A percentile compares a stretch with the other conserved stretches of the same genome.
phyloP scores from a whole-genome alignment of 108 stramenopile species.

The Stephanodiscus minutulus region DNA sequence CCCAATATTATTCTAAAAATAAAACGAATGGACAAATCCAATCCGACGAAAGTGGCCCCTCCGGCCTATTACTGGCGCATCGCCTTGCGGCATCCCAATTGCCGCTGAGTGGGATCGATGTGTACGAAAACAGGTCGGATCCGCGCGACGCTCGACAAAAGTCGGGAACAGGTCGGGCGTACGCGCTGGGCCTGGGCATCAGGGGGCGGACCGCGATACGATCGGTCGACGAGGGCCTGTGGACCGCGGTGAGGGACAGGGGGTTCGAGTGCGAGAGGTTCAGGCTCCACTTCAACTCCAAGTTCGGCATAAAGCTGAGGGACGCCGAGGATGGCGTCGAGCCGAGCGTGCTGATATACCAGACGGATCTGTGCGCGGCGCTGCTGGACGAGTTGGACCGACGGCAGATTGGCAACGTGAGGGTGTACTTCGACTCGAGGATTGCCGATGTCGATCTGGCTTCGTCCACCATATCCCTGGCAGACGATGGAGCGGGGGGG shows the following conservation, averaged over 20 bases:
- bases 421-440: constrained; percentile 38
- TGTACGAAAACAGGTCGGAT: constrained; percentile 71
- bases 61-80: constrained; percentile 73
- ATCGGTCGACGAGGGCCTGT: constrained; percentile 56
- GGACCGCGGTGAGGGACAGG: constrained; percentile 52
- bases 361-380: constrained; percentile 71
- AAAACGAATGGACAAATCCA: background rate
- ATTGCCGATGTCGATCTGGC: constrained; percentile 33
- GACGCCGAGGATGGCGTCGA: constrained; percentile 45
- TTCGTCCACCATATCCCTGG: constrained; percentile 5
- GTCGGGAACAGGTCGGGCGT: constrained; percentile 47
- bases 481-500: background rate
- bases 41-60: constrained; percentile 49
- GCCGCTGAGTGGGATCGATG: constrained; percentile 39
- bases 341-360: constrained; percentile 74
- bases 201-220: constrained; percentile 68
- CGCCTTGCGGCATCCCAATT: constrained; percentile 30
- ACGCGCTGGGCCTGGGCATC: constrained; percentile 70
- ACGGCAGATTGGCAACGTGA: constrained; percentile 1
- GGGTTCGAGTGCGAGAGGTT: constrained; percentile 77
- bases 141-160: constrained; percentile 32
- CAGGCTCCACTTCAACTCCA: constrained; percentile 47
- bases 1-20: background rate
- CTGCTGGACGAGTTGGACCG: constrained; percentile 65
- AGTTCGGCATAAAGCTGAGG: constrained; percentile 52